Base-by-base conservation (phyloP, 805 yeast species). In the Saccharomyces paradoxus region DNA sequence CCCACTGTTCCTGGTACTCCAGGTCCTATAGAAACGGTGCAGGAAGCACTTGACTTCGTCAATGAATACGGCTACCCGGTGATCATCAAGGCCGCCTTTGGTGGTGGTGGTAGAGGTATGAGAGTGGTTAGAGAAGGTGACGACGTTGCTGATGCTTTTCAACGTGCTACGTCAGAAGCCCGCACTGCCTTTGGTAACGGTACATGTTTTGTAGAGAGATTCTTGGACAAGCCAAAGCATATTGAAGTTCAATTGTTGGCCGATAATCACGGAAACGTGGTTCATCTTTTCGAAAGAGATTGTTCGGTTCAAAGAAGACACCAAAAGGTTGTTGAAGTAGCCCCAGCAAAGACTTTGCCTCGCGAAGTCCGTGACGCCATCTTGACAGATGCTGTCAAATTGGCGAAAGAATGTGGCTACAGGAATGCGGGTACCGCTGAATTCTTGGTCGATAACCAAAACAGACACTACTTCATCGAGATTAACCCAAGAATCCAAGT, bases 31-130 rank as follows among this genome's bases (percentile, higher is more conserved):
- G 89, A 83, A 53, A 64, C 78, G 27, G 84, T 85, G 28, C 84
- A 77, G 52, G 89, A 91, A 64, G 97, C 97, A 30, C 65, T 74
- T 59, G 82, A 70, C 8, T 92, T 92, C 67, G 96, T 89, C 46
- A 80, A 74, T 50, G 67, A 89, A 72, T 79, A 90, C 72, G 98
- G 98, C 28, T 90, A 70, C 75, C 98, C 98, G 10, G 97, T 92
- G 51, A 92, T 91, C 73, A 90, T 91, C 74, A 91, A 91, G 75
- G 97, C 98, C 48, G 98, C 98, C 48, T 92, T 87, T 69, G 98
- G 98, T 70, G 97, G 97, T 74, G 98, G 98, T 78, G 98, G 98
- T 67, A 84, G 97, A 74, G 98, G 97, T 79, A 91, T 91, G 97
- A 84, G 97, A 76, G 97, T 91, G 52, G 98, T 91, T 49, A 80